A percentile compares a stretch with the other conserved stretches of the same genome.
Conservation (phyloP, 2,329 filamentous ascomycete genomes). For the Harringtonia aguacate region DNA sequence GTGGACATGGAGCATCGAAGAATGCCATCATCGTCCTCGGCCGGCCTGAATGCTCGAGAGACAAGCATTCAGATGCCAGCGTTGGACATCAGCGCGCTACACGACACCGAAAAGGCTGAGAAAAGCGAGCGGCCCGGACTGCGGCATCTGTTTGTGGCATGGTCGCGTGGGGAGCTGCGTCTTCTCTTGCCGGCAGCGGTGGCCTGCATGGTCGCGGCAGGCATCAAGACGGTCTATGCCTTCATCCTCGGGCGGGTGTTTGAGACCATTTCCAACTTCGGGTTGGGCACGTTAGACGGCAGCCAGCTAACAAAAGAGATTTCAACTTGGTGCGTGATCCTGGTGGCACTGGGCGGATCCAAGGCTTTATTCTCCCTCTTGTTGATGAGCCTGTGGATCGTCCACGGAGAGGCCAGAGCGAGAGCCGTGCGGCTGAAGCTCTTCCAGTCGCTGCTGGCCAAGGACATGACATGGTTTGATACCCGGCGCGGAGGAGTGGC, state of each 20-base stretch:
- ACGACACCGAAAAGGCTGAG: too few relatives aligned
- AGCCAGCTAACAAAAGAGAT: too few relatives aligned
- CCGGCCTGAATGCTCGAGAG: too few relatives aligned
- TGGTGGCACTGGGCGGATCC: conserved; percentile 51
- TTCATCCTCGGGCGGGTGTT: conserved; percentile 69
- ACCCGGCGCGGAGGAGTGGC: conserved; percentile 57
- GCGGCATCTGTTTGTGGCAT: conserved; percentile 57
- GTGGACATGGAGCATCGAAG: conserved; percentile 1
- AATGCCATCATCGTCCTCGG: neutral
- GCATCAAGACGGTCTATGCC: conserved; percentile 53
- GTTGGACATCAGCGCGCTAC: too few relatives aligned
- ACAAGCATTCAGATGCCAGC: neutral
- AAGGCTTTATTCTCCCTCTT: conserved; percentile 57
- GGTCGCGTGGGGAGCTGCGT: conserved; percentile 45
- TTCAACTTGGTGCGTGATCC: conserved; percentile 47
- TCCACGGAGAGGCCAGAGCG: conserved; percentile 74
- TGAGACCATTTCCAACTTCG: conserved; percentile 56
- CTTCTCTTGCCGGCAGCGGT: conserved; percentile 43
- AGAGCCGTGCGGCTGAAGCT: conserved; percentile 50
- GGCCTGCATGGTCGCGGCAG: conserved; percentile 48
- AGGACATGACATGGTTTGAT: conserved; percentile 78
- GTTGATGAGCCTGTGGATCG: conserved; percentile 61
- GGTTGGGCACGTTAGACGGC: too few relatives aligned
- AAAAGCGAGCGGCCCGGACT: conserved; percentile 9
- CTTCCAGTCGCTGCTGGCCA: conserved; percentile 59